Evolutionary conservation across 1,139 yeast genomes (phyloP), one percentile per base, ranked within the genome.

Genomic region (Protomyces inundatus): DNA sequence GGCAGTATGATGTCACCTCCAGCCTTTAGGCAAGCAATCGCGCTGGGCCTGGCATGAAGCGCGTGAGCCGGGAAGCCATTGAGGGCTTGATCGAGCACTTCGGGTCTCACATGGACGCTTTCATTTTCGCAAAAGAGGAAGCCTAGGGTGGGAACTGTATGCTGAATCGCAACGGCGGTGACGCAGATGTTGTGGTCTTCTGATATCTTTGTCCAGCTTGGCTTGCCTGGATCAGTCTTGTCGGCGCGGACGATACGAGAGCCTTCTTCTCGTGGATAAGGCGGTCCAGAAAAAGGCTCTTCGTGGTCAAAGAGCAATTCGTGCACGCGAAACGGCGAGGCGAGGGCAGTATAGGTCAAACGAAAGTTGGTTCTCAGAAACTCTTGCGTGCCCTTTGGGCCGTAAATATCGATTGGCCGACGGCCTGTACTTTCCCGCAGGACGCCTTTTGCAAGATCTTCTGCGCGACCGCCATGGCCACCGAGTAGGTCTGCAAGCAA

Each of bases 331-430:
- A 54, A 60, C 14, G 58, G 39, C 14, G 50, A 32, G 34, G 58
- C 64, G 12, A 60, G 58, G 37, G 48, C 34, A 30, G 64, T 60
- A 33, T 60, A 60, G 7, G 64, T 60, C 36, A 60, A 54, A n/a
- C 64, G 42, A 33, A 60, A 54, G 5, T 56, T 48, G 35, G 54
- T 54, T 48, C 64, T 34, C 10, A 60, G 36, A 35, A 58, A 52
- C 36, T 60, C 64, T 48, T 54, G 42, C 16, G 46, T 54, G 14
- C 64, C 64, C 7, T 12, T 16, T 2, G 64, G 64, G n/a, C 64
- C 64, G 30, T 60, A 60, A 1, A 60, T 40, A 9, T 60, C 64
- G n/a, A 60, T n/a, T 4, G 54, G 36, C 33, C 54, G 39, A 10
- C 54, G 51, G 14, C 51, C 39, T 3, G 56, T 40, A 0, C 62